Evolutionary conservation across 768 basidiomycete genomes (phyloP).

Genomic region (Pisolithus microcarpus): DNA sequence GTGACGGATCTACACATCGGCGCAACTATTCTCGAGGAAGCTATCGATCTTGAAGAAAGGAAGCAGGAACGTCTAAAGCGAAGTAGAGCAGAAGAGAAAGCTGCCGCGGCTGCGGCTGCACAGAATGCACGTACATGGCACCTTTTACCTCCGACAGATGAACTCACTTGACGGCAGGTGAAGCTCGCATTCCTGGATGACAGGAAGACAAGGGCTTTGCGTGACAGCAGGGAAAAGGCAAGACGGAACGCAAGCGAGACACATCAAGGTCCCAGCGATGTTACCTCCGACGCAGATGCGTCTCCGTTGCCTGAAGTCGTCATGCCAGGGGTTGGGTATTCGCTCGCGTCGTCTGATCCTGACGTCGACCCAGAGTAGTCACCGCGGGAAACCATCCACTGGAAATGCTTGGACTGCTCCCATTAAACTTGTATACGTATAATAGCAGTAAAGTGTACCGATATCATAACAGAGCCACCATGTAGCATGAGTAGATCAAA

Average conservation of each 20-base stretch:
- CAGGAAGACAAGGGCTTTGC: slow-evolving; percentile 47
- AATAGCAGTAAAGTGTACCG: too few relatives aligned
- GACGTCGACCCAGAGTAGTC: slow-evolving; percentile 4
- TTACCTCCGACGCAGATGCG: too few relatives aligned
- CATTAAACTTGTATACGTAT: too few relatives aligned
- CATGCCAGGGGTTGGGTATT: slow-evolving; percentile 24
- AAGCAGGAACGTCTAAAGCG: slow-evolving; percentile 43
- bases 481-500: too few relatives aligned
- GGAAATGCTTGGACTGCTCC: too few relatives aligned
- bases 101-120: slow-evolving; percentile 43
- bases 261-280: not conserved
- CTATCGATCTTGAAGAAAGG: slow-evolving; percentile 42
- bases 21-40: slow-evolving; percentile 57
- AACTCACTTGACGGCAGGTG: slow-evolving; percentile 38
- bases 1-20: slow-evolving; percentile 57
- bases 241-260: slow-evolving; percentile 36
- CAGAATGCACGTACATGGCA: slow-evolving; percentile 39
- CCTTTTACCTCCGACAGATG: not conserved
- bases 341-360: slow-evolving; percentile 7
- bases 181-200: slow-evolving; percentile 77
- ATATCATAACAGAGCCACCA: too few relatives aligned
- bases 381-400: slow-evolving; percentile 8
- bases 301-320: not conserved
- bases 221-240: slow-evolving; percentile 55
- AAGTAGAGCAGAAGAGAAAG: slow-evolving; percentile 53